Evolutionary conservation across 2,329 filamentous ascomycete species (phyloP), one percentile per base, ranked within the genome.

Genomic region (Venturia effusa): DNA sequence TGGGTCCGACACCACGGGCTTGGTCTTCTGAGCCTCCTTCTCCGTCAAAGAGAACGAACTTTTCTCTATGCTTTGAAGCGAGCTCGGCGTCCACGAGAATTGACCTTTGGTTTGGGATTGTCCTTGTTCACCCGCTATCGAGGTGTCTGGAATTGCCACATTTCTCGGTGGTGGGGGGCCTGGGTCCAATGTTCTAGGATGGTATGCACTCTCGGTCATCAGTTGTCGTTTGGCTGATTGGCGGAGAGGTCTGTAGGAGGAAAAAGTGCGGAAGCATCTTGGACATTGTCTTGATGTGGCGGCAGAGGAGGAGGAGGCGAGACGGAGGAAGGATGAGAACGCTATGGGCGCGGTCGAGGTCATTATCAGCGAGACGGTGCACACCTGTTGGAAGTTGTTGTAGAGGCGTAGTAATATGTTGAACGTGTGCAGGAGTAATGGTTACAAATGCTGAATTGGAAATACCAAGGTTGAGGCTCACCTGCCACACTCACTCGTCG

Each of bases 11-110:
- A 63, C 22, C 59, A 76, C 73, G 13, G 83, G 77, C 70, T 84
- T 85, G 40, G 84, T 77, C 71, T 85, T 87, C 72, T 92, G 88
- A 1, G 86, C 84, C 72, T 89, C 86, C 57, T 75, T 74, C 73
- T 92, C 88, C 32, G 80, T 76, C 27, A 86, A 30, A 64, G 19
- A 59, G 61, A 48, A 7, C 24, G 61, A 55, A 24, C 24, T 59
- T 55, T 40, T 43, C 54, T 57, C 34, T 61, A 67, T 63, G n/a
- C 68, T 34, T 6, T 70, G 67, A 11, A 69, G 65, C 55, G 72
- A 70, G 15, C 73, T 66, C 51, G 73, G 70, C 67, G 76, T 78
- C 40, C 79, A 76, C n/a, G 79, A 74, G 61, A 76, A 75, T n/a
- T 76, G 77, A 59, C 79, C 78, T 68, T 80, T 78, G 63, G 77